Evolutionary conservation across 2,329 filamentous ascomycete species (phyloP).

Genomic region (Venturia asperata): DNA sequence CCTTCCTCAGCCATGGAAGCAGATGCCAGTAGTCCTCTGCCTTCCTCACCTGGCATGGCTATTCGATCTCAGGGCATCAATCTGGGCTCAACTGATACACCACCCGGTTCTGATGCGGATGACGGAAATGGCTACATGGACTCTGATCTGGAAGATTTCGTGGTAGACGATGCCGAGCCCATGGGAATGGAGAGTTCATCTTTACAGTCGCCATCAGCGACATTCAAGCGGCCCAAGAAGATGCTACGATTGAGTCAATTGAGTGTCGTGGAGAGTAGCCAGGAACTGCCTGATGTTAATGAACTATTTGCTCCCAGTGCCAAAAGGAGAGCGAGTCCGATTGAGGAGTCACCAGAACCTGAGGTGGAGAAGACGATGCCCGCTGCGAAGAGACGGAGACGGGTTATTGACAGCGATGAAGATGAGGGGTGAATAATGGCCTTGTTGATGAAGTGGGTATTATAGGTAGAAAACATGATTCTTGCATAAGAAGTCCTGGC

Average conservation of each 20-base stretch:
- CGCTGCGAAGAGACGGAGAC: constrained; percentile 12
- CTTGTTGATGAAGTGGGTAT: not conserved
- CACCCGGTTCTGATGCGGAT: not conserved
- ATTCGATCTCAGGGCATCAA: constrained; percentile 18
- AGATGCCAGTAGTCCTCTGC: constrained; percentile 19
- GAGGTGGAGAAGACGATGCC: constrained; percentile 3
- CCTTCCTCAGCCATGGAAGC: constrained; percentile 18
- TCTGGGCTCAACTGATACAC: constrained; percentile 19
- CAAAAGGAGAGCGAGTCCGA: not conserved
- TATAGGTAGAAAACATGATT: not conserved
- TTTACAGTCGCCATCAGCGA: constrained; percentile 11
- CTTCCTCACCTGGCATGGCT: constrained; percentile 16
- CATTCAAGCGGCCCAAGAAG: constrained; percentile 4
- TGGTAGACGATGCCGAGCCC: constrained; percentile 20
- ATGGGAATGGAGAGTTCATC: constrained; percentile 9
- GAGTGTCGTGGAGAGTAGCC: constrained; percentile 17
- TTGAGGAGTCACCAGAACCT: constrained; percentile 2
- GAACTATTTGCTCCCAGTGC: not conserved
- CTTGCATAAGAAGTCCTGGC: not conserved
- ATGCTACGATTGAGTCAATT: constrained; percentile 9
- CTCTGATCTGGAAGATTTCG: constrained; percentile 20
- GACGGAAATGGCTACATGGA: constrained; percentile 16
- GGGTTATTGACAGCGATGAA: constrained; percentile 23
- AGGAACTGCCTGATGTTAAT: constrained; percentile 16
- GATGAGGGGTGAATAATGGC: constrained; percentile 4